These are phyloP conservation scores for Imleria badia DNA, from an alignment of 768 basidiomycete species.

Conservation along the genomic window DNA sequence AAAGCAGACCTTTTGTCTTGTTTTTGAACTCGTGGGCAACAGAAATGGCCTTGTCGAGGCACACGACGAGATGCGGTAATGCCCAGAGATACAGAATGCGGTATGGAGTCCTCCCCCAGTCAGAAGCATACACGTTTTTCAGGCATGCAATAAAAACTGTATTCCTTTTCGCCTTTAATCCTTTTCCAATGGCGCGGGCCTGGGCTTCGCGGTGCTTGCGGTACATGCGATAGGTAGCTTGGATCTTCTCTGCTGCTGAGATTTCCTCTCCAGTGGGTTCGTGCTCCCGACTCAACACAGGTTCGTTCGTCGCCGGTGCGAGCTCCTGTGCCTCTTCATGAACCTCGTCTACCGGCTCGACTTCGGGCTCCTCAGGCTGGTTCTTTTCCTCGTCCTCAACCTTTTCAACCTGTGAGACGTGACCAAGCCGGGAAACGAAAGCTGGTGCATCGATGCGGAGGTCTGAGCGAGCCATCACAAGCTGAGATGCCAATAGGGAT, in stretches of 20 bases:
- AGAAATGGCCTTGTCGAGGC: constrained; percentile 36
- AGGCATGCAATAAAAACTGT: constrained; percentile 31
- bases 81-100: constrained; percentile 36
- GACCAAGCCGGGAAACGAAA: constrained; percentile 13
- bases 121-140: constrained; percentile 23
- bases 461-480: constrained; percentile 13
- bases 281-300: constrained; percentile 14
- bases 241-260: constrained; percentile 23
- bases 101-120: constrained; percentile 35
- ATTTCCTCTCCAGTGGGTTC: constrained; percentile 29
- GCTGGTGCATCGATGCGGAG: constrained; percentile 16
- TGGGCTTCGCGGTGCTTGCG: not conserved
- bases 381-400: not conserved
- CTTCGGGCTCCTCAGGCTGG: not conserved
- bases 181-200: constrained; percentile 11
- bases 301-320: constrained; percentile 10
- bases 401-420: not conserved
- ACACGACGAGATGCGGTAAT: constrained; percentile 42
- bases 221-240: constrained; percentile 16
- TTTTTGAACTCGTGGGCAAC: constrained; percentile 30
- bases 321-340: constrained; percentile 15
- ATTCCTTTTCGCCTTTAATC: constrained; percentile 21
- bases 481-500: constrained; percentile 21
- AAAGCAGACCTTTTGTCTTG: constrained; percentile 31
- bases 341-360: not conserved